A percentile compares a stretch with the other conserved stretches of the same genome.
These are phyloP conservation scores for Cyclotella sp. DNA, from an alignment of 108 stramenopile genomes.

Conservation along the genomic window DNA sequence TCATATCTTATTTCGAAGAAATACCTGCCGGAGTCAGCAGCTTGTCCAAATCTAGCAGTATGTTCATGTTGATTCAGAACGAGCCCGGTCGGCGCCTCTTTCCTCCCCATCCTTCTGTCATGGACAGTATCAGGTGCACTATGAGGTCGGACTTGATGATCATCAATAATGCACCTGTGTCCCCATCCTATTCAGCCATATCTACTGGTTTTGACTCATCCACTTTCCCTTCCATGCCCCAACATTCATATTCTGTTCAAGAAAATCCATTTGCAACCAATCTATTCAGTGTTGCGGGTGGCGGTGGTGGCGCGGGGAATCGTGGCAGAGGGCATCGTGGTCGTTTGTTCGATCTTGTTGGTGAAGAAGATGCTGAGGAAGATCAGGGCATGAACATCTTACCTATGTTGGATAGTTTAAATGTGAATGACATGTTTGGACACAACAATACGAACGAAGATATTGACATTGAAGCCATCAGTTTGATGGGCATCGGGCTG, in stretches of 20 bases:
- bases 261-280: slow-evolving; percentile 43
- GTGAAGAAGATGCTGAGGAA: slow-evolving; percentile 73
- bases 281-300: slow-evolving; percentile 19
- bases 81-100: slow-evolving; percentile 50
- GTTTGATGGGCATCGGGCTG: slow-evolving; percentile 81
- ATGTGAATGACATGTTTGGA: slow-evolving; percentile 65
- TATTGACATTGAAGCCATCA: slow-evolving; percentile 89
- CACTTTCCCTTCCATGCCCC: slow-evolving; percentile 48
- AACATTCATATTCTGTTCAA: slow-evolving; percentile 39
- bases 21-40: slow-evolving; percentile 63
- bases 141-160: slow-evolving; percentile 41
- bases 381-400: slow-evolving; percentile 50
- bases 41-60: slow-evolving; percentile 59
- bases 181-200: slow-evolving; percentile 33
- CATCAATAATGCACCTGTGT: slow-evolving; percentile 19
- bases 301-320: slow-evolving; percentile 28
- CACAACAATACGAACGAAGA: slow-evolving; percentile 56
- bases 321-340: slow-evolving; percentile 62
- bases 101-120: slow-evolving; percentile 45
- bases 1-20: slow-evolving; percentile 58
- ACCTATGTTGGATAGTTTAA: slow-evolving; percentile 76
- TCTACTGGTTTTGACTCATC: slow-evolving; percentile 16
- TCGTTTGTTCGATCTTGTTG: slow-evolving; percentile 86
- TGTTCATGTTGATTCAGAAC: slow-evolving; percentile 78
- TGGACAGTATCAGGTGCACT: slow-evolving; percentile 51